These are phyloP conservation scores for Thalassia testudinum DNA, from an alignment of 116 monocot species.

Conservation along the genomic window DNA sequence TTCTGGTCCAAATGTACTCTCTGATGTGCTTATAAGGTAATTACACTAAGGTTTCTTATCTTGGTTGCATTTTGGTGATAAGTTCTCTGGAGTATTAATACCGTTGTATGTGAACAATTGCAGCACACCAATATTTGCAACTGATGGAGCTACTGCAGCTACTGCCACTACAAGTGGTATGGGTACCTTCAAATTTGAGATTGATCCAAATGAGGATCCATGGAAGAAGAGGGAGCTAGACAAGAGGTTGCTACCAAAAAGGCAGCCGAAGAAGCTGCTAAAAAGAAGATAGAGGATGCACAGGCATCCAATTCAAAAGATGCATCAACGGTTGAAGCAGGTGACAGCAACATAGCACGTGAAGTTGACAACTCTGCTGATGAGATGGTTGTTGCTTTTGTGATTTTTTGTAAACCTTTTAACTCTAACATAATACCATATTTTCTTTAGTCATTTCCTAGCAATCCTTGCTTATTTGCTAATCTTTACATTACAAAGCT, in stretches of 20 bases:
- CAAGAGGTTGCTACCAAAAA: slow-evolving; percentile 96
- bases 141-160: slow-evolving; percentile 85
- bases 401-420: no score
- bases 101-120: slow-evolving; percentile 8
- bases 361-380: no score
- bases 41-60: background rate
- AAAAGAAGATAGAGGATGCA: slow-evolving; percentile 42
- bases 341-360: no score
- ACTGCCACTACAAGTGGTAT: slow-evolving; percentile 54
- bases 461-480: no score
- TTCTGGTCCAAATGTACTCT: slow-evolving; percentile 59
- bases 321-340: slow-evolving; percentile 39
- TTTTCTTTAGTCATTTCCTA: no score
- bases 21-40: slow-evolving; percentile 85
- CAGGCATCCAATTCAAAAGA: slow-evolving; percentile 37
- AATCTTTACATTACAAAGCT: no score
- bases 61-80: background rate
- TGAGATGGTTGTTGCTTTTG: no score
- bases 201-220: slow-evolving; percentile 96
- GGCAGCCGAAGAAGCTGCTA: slow-evolving; percentile 66
- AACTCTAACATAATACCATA: no score
- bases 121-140: slow-evolving; percentile 79
- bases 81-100: background rate
- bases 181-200: slow-evolving; percentile 83
- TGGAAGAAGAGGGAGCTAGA: slow-evolving; percentile 97